Base-by-base conservation (phyloP, 1,139 yeast genomes). In the Yamadazyma oceani region DNA sequence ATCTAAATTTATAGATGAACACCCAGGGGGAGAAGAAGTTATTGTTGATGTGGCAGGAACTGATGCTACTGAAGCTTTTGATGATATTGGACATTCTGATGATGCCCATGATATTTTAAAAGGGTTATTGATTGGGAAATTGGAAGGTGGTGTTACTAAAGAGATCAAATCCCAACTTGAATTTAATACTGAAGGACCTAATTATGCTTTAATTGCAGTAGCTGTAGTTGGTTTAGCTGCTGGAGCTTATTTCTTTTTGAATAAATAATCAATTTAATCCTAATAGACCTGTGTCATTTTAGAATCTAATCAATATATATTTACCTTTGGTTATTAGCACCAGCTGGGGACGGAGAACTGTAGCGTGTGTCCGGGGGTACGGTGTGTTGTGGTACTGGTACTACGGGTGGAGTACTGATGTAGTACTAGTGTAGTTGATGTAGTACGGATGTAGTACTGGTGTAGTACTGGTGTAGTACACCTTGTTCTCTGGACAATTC, bases 1-100 rank as follows among this genome's bases (percentile, higher is more conserved):
- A 45, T 69, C 95, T 39, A 69, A 72, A 49, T 92, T 90, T 64
- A 65, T 90, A 44, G 97, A 90, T 56, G 97, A 92, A 70, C 99
- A 92, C 68, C 77, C 77, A 45, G 99, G 99, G 71, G 99, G 99
- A 58, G 97, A 89, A 65, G 98, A 94, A 65, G 96, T 92, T 35
- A 75, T 92, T 51, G 67, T 85, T 39, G 98, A 94, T 58, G 78
- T 82, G 53, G 97, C 92, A 43, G 98, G 98, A 49, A 71, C 73
- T 41, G 98, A 94, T 62, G 95, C 96, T 42, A 90, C 98, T 33
- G 92, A 82, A 51, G 90, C 95, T 26, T 92, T 92, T 58, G 89
- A 87, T 45, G 98, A 92, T 60, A 90, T 92, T 57, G 98, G 98
- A 29, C 99, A 92, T 66, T 89, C 97, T 28, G 97, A 90, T 50